Base-by-base conservation (phyloP, 2,329 filamentous ascomycete species). In the Lasiodiplodia gonubiensis region DNA sequence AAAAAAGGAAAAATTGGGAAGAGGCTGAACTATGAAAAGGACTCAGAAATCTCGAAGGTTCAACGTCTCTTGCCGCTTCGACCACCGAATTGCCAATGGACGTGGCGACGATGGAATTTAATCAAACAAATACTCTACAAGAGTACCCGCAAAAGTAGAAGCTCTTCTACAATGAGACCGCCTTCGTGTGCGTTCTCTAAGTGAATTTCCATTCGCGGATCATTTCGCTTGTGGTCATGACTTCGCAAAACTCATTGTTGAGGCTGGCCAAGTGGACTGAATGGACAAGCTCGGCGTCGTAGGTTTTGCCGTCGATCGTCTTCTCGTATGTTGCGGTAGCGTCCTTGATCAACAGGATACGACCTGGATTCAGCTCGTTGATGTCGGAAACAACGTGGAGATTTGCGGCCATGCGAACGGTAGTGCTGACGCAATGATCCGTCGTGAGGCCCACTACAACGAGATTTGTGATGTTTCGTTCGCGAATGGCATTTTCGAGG, bases 371-470 rank as follows among this genome's bases (percentile, higher is more conserved):
- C n/a, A 18, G 21, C 35, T 33, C 30, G 8, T 33, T 33, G 30
- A 33, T 33, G 1, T 33, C 30, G 30, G 30, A 33, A 4, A 52
- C 60, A 27, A 64, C 49, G 30, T 46, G 46, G 6, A 64, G 46
- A 12, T 64, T 64, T 4, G 60, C 60, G 1, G 60, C 60, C 60
- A 64, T 64, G 27, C 60, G 60, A n/a, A 48, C 39, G 4, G 46
- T 52, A 6, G 60, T 64, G 60, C 60, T 64, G 60, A 64, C 46
- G 23, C 60, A 64, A 30, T 64, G 60, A 14, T 64, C 60, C 2
- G 60, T 64, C 4, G 60, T 64, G 0, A 64, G 60, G 4, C 60
- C 60, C 0, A 21, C 46, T 0, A 64, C 8, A 7, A 64, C 46
- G 0, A 64, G 46, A 6, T 37, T n/a, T 0, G 60, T 64, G 2